Percentiles rank a stretch among this genome's conserved stretches.
Conservation (phyloP, 805 yeast species). For the Cyberlindnera petersonii region DNA sequence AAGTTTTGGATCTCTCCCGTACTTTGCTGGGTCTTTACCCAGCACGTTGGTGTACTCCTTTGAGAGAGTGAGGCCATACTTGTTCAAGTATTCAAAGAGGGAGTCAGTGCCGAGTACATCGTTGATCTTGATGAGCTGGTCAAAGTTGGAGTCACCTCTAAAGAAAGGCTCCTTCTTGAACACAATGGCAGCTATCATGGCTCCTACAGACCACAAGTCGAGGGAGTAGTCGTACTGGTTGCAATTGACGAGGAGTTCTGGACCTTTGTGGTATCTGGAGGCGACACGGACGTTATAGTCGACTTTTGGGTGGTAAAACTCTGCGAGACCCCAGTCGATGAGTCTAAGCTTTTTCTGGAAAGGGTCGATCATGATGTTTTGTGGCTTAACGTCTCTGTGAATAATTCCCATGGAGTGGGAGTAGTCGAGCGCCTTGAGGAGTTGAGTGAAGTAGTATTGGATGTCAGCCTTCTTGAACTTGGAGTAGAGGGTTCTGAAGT, state of each 20-base stretch:
- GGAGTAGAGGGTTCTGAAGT: slow-evolving; percentile 78
- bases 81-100: slow-evolving; percentile 60
- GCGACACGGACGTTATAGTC: slow-evolving; percentile 94
- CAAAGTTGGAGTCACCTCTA: slow-evolving; percentile 86
- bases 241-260: slow-evolving; percentile 81
- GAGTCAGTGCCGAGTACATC: slow-evolving; percentile 85
- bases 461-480: slow-evolving; percentile 71
- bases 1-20: slow-evolving; percentile 8
- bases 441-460: slow-evolving; percentile 76
- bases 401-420: slow-evolving; percentile 94
- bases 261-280: slow-evolving; percentile 89
- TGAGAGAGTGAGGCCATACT: slow-evolving; percentile 68
- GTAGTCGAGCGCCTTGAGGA: slow-evolving; percentile 80
- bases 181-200: slow-evolving; percentile 85
- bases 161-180: slow-evolving; percentile 91
- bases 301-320: slow-evolving; percentile 83
- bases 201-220: slow-evolving; percentile 93
- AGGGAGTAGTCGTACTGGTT: slow-evolving; percentile 88
- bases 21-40: slow-evolving; percentile 63
- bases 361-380: slow-evolving; percentile 93
- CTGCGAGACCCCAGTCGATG: slow-evolving; percentile 96
- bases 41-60: slow-evolving; percentile 72
- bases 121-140: slow-evolving; percentile 86
- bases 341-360: slow-evolving; percentile 62
- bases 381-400: slow-evolving; percentile 95